These are phyloP conservation scores for Psilocybe tampanensis DNA, from an alignment of 768 basidiomycete genomes.

Conservation along the genomic window DNA sequence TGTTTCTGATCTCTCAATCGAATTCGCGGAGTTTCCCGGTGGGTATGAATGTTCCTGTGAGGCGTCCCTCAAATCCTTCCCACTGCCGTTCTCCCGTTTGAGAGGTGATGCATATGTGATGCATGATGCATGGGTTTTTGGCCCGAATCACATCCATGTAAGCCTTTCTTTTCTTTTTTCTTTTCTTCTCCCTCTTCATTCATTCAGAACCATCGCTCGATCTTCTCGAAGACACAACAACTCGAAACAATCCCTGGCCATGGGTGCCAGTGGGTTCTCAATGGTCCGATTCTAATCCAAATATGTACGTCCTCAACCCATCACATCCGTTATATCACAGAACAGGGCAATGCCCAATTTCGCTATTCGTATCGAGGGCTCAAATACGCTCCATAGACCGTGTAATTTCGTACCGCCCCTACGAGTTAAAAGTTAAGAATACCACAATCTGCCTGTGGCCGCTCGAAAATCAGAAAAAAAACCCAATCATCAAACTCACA, in stretches of 20 bases:
- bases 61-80: conserved; percentile 4
- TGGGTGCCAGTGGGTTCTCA: conserved; percentile 4
- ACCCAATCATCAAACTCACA: not conserved
- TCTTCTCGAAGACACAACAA: conserved; percentile 17
- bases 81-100: conserved; percentile 9
- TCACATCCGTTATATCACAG: not conserved
- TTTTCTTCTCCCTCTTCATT: not conserved
- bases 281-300: conserved; percentile 12
- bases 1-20: no score
- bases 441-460: not conserved
- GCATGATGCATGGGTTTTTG: not conserved
- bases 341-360: not conserved
- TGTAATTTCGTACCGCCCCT: conserved; percentile 7
- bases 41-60: conserved; percentile 1
- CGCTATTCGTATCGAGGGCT: not conserved
- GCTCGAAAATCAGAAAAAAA: not conserved
- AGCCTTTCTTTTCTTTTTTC: conserved; percentile 8
- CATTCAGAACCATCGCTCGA: not conserved
- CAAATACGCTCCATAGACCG: conserved; percentile 5
- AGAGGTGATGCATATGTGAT: no score
- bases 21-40: not conserved
- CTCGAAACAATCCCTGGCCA: conserved; percentile 11
- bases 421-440: not conserved
- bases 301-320: conserved; percentile 1
- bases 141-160: conserved; percentile 9